Percentiles rank a stretch among this genome's conserved stretches.
phyloP scores from a whole-genome alignment of 164 flowering plant genomes.

The Malania oleifera region DNA sequence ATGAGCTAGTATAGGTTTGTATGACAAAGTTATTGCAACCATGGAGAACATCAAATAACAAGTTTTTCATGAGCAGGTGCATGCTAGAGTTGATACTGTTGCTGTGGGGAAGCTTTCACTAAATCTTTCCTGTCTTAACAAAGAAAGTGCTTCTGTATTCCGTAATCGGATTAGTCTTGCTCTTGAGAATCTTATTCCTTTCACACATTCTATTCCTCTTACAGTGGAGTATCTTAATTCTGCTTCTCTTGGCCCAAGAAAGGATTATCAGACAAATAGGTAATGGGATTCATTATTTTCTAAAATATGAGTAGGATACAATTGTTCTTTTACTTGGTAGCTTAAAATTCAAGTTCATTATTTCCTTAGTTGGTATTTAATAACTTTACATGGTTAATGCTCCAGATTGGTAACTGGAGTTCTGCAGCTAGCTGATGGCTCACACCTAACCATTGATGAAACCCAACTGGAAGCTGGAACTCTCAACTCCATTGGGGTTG shows the following conservation, averaged over 20 bases:
- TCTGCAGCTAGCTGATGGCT: constrained; percentile 79
- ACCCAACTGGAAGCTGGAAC: constrained; percentile 65
- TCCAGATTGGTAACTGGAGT: constrained; percentile 71
- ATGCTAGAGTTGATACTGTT: constrained; percentile 57
- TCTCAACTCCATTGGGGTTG: constrained; percentile 69
- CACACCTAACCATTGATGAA: constrained; percentile 84
- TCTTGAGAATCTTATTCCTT: constrained; percentile 60
- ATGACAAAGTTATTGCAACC: too few species aligned
- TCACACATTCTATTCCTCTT: constrained; percentile 57
- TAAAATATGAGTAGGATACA: neutral
- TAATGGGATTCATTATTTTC: constrained; percentile 10
- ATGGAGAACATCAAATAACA: neutral
- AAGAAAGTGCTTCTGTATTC: constrained; percentile 60
- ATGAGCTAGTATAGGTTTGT: too few species aligned
- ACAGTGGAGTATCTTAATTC: constrained; percentile 75
- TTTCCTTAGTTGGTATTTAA: constrained; percentile 5
- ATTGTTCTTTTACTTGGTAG: neutral
- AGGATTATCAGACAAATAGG: constrained; percentile 81
- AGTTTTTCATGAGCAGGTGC: constrained; percentile 49
- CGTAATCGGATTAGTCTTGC: constrained; percentile 41
- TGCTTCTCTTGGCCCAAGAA: constrained; percentile 66
- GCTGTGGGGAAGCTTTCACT: constrained; percentile 92
- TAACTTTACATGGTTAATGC: neutral
- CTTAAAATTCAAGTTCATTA: neutral
- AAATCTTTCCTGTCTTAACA: constrained; percentile 64